Base-by-base conservation (phyloP, 345 rosid species). In the Gossypium longicalyx region DNA sequence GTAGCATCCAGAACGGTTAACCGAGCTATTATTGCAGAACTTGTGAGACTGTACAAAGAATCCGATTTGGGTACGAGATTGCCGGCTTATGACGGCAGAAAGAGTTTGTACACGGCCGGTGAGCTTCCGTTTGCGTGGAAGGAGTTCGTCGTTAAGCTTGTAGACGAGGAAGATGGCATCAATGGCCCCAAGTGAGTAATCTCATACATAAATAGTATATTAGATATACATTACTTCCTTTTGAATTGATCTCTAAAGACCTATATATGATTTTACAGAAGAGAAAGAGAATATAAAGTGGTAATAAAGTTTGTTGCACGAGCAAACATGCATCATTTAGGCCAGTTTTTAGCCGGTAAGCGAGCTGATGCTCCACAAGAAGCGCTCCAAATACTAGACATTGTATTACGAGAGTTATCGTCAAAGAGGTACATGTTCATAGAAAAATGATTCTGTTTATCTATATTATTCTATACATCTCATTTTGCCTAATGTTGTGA, bases 31-130 rank as follows among this genome's bases (percentile, higher is more conserved):
- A 88, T 96, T 81, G 93, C 98, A 63, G 98, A 96, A 82, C 90
- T 96, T 79, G 97, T 96, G 54, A 91, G 85, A 84, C 84, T 87
- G 52, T 88, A 93, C 78, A 89, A 85, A 84, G 98, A 96, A 79
- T 89, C 99, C 75, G 94, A 91, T 68, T 82, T 96, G 15, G 99
- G 99, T 66, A 87, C 81, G 83, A 88, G 97, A 83, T 87, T 96
- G 70, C 99, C 99, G 51, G 99, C 99, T 79, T 96, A 96, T 43
- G 99, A 96, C 79, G 99, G 99, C 83, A 88, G 97, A 78, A 96
- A 90, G 85, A 90, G 95, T 47, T 89, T 96, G 69, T 96, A 96
- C 85, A 96, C 99, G 0, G 98, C 99, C 56, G 99, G 98, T 56
- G 91, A 90, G 65, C 95, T 96, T 80, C 99, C 99, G 27, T 96